Evolutionary conservation across 495 filamentous ascomycete species (phyloP).

Genomic region (Glonium stellatum): DNA sequence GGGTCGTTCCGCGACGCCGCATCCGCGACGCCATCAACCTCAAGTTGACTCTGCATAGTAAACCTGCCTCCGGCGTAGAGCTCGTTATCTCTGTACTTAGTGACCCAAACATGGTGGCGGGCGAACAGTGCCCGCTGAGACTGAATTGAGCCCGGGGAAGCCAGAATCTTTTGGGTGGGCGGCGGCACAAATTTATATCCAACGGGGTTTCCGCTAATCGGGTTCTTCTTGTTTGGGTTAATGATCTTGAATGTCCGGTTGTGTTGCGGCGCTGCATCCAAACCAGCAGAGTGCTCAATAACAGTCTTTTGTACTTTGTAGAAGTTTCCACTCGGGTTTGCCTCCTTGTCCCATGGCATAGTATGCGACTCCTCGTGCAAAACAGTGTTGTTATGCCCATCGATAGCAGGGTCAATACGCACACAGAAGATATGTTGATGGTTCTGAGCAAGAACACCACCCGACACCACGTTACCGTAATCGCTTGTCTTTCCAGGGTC

Average conservation of each 20-base stretch:
- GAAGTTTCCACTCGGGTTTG: constrained; percentile 31
- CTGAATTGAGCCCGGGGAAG: constrained; percentile 17
- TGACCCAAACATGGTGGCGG: constrained; percentile 34
- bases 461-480: constrained; percentile 30
- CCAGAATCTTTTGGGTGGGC: constrained; percentile 32
- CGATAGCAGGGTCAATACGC: constrained; percentile 32
- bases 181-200: constrained; percentile 34
- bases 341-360: constrained; percentile 17
- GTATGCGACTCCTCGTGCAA: constrained; percentile 29
- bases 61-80: constrained; percentile 29
- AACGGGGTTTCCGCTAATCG: constrained; percentile 27
- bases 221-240: constrained; percentile 28
- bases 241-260: constrained; percentile 32
- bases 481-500: constrained; percentile 28
- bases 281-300: constrained; percentile 21
- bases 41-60: constrained; percentile 39
- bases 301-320: constrained; percentile 23
- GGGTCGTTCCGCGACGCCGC: constrained; percentile 38
- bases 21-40: constrained; percentile 40
- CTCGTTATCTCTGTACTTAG: constrained; percentile 32
- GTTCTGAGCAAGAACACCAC: constrained; percentile 29
- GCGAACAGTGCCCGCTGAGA: constrained; percentile 25
- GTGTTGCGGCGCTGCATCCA: constrained; percentile 28
- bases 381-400: constrained; percentile 28
- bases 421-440: constrained; percentile 34